Evolutionary conservation across 345 rosid species (phyloP).

Genomic region (Melastoma malabathricum): DNA sequence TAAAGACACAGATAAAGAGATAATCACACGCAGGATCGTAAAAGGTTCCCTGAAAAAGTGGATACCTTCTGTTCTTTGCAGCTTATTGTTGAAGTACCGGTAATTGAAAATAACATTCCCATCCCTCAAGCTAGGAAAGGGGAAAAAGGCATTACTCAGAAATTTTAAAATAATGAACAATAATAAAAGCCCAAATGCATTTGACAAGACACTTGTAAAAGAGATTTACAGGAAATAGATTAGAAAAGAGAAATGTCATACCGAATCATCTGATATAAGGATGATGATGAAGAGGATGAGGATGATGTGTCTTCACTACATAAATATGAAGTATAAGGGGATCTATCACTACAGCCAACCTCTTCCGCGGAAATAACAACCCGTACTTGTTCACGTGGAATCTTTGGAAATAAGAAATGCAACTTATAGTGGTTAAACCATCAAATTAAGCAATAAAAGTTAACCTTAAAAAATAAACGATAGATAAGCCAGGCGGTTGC

Average conservation of each 20-base stretch:
- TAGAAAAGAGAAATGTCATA: conserved; percentile 15
- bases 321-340: conserved; percentile 61
- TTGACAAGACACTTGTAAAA: too few species aligned
- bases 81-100: conserved; percentile 74
- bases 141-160: conserved; percentile 3
- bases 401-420: conserved; percentile 28
- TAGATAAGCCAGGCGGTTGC: conserved; percentile 10
- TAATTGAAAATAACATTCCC: conserved; percentile 93
- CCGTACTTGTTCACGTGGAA: conserved; percentile 42
- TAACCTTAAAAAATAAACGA: conserved; percentile 3
- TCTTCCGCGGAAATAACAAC: conserved; percentile 79
- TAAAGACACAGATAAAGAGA: not conserved
- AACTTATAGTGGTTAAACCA: not conserved
- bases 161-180: not conserved
- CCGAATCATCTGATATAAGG: conserved; percentile 65
- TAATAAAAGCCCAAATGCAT: not conserved
- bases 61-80: conserved; percentile 89
- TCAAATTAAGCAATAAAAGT: not conserved
- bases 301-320: conserved; percentile 61
- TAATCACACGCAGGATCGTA: not conserved
- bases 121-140: conserved; percentile 69
- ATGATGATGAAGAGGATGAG: conserved; percentile 50
- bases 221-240: too few species aligned
- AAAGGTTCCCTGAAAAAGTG: not conserved
- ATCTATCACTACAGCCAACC: conserved; percentile 72